Conservation (phyloP, 768 basidiomycete genomes). For the Galerina marginata region DNA sequence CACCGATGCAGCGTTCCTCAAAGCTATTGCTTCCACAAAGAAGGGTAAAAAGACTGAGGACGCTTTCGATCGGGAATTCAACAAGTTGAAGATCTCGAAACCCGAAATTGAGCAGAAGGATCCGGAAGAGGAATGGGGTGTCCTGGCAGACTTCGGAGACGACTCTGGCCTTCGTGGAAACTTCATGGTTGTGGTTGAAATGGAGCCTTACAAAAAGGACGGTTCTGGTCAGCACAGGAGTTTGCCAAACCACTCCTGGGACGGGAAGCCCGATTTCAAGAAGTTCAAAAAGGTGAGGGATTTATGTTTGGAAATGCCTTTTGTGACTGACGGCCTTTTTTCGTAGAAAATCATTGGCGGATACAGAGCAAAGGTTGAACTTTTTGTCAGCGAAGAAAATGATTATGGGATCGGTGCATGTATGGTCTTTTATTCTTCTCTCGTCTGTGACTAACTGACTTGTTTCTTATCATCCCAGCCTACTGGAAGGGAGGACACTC, state of each 20-base stretch:
- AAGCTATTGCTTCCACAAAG: conserved; percentile 76
- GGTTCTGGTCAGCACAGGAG: conserved; percentile 23
- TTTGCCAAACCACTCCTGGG: conserved; percentile 41
- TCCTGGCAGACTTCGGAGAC: conserved; percentile 71
- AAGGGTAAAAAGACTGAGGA: conserved; percentile 71
- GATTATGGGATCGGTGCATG: conserved; percentile 61
- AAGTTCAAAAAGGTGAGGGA: conserved; percentile 66
- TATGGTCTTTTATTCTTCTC: conserved; percentile 29
- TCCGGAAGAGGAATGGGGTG: conserved; percentile 57
- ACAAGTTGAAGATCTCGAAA: conserved; percentile 73
- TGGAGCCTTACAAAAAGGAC: conserved; percentile 55
- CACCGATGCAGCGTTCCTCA: conserved; percentile 70
- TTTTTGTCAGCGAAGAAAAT: conserved; percentile 54
- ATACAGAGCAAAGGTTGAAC: conserved; percentile 48
- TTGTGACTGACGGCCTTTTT: neutral
- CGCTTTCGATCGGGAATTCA: conserved; percentile 80
- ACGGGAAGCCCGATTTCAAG: conserved; percentile 70
- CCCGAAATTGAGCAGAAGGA: conserved; percentile 53
- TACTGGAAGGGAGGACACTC: conserved; percentile 58
- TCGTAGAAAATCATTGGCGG: conserved; percentile 32
- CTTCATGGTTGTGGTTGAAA: conserved; percentile 79
- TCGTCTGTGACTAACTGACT: conserved; percentile 3
- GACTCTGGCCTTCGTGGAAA: conserved; percentile 68
- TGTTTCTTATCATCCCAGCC: conserved; percentile 37
- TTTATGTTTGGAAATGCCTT: neutral